Percentiles rank a stretch among this genome's conserved stretches.
Conservation (phyloP, 2,329 filamentous ascomycete genomes). For the Aspergillus sojae region DNA sequence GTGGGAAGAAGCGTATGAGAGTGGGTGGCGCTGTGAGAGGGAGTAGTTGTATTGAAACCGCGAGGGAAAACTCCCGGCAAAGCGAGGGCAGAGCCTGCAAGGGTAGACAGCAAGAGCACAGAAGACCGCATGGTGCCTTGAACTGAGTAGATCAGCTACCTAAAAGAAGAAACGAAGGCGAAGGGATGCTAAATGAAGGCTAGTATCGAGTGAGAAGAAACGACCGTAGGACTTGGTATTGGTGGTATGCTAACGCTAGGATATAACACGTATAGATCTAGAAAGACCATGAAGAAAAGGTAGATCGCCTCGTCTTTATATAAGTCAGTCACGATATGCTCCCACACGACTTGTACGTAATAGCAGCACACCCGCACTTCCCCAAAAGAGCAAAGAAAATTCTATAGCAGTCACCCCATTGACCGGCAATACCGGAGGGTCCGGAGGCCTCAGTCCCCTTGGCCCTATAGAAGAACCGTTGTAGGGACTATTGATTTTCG, state of each 20-base stretch:
- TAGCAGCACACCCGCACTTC: neutral
- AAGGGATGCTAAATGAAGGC: neutral
- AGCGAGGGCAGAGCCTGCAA: conserved; percentile 25
- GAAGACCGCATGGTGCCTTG: neutral
- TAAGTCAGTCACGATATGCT: no score
- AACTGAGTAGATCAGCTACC: neutral
- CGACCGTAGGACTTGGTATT: neutral
- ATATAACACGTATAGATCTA: neutral
- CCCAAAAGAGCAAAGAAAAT: neutral
- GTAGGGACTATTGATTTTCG: neutral
- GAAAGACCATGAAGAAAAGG: neutral
- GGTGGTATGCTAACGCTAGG: neutral
- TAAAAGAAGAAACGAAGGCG: neutral
- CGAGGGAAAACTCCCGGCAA: conserved; percentile 18
- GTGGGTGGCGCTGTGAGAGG: conserved; percentile 8
- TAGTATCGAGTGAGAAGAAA: neutral
- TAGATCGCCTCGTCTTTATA: neutral
- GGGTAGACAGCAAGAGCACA: conserved; percentile 20
- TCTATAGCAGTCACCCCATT: neutral
- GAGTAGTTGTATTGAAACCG: conserved; percentile 10
- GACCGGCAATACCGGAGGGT: neutral
- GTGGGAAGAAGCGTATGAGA: conserved; percentile 12
- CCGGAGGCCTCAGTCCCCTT: no score
- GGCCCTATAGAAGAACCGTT: neutral
- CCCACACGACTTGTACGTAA: neutral